Conservation (phyloP, 2,329 filamentous ascomycete species). For the Trichoderma sp. region DNA sequence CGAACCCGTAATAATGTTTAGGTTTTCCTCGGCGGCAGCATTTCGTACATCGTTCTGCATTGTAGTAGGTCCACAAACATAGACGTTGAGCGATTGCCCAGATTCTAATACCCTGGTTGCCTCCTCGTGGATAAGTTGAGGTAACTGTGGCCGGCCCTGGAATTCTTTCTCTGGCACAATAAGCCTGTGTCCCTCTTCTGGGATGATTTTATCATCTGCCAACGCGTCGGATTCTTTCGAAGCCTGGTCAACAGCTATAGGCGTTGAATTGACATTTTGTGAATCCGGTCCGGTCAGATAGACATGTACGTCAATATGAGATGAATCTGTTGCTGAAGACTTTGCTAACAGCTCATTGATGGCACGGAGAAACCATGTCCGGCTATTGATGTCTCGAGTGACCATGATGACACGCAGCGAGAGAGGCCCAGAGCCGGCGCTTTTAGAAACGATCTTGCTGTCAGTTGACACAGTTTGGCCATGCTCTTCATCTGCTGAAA, state of each 20-base stretch:
- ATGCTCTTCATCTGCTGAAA: neutral
- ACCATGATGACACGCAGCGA: neutral
- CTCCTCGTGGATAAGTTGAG: neutral
- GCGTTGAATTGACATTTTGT: neutral
- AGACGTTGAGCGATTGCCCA: neutral
- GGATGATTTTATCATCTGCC: neutral
- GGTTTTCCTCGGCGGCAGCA: neutral
- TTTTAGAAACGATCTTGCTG: neutral
- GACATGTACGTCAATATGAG: neutral
- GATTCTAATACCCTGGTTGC: neutral
- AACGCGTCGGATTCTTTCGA: neutral
- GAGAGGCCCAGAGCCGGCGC: neutral
- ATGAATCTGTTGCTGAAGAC: neutral
- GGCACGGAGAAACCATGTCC: neutral
- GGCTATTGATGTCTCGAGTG: neutral
- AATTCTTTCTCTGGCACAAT: neutral
- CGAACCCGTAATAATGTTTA: neutral
- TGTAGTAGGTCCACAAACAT: neutral
- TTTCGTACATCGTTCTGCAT: neutral
- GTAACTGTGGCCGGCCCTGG: neutral
- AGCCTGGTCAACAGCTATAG: neutral
- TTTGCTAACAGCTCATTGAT: neutral
- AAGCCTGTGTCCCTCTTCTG: neutral
- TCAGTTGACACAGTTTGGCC: neutral
- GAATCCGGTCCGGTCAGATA: neutral